A percentile compares a stretch with the other conserved stretches of the same genome.
These are phyloP conservation scores for Leccinum subspadiceum DNA, from an alignment of 1,284 basidiomycete genomes.

Conservation along the genomic window DNA sequence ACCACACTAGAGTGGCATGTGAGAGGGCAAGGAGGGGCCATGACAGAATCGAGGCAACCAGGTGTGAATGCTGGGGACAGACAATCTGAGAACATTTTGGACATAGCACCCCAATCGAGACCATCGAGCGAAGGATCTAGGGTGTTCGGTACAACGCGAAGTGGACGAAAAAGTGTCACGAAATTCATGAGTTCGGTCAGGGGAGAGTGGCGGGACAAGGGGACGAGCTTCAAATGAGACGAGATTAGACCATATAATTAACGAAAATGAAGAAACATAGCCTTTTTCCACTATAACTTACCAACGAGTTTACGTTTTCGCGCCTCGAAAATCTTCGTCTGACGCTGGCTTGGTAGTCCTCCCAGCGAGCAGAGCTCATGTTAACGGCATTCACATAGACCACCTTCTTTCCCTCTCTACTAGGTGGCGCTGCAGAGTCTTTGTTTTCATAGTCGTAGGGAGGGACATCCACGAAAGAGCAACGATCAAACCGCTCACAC, in stretches of 20 bases:
- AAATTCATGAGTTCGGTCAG: constrained; percentile 81
- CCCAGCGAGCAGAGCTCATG: constrained; percentile 63
- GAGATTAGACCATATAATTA: background rate
- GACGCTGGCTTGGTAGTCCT: constrained; percentile 52
- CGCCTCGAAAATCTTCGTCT: constrained; percentile 38
- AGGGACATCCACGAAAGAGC: constrained; percentile 55
- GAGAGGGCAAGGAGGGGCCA: constrained; percentile 25
- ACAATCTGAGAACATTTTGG: constrained; percentile 61
- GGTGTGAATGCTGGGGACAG: constrained; percentile 33
- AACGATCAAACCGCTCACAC: constrained; percentile 81
- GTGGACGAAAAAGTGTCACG: constrained; percentile 77
- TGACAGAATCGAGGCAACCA: constrained; percentile 13
- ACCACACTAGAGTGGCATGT: constrained; percentile 12
- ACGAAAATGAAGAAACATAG: background rate
- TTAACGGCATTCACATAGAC: constrained; percentile 78
- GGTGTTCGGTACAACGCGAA: constrained; percentile 75
- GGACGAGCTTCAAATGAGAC: constrained; percentile 59
- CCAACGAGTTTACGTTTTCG: constrained; percentile 55
- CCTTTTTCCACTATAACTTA: constrained; percentile 33
- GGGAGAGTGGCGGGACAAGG: constrained; percentile 81
- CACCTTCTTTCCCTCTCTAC: constrained; percentile 50
- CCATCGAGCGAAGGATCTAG: constrained; percentile 59
- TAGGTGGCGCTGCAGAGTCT: constrained; percentile 24
- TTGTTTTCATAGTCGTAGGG: constrained; percentile 17
- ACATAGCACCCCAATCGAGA: constrained; percentile 70